Percentiles rank a stretch among this genome's conserved stretches.
phyloP scores from a whole-genome alignment of 2,329 filamentous ascomycete species.

The Ophiocordyceps camponoti-rufipedis region DNA sequence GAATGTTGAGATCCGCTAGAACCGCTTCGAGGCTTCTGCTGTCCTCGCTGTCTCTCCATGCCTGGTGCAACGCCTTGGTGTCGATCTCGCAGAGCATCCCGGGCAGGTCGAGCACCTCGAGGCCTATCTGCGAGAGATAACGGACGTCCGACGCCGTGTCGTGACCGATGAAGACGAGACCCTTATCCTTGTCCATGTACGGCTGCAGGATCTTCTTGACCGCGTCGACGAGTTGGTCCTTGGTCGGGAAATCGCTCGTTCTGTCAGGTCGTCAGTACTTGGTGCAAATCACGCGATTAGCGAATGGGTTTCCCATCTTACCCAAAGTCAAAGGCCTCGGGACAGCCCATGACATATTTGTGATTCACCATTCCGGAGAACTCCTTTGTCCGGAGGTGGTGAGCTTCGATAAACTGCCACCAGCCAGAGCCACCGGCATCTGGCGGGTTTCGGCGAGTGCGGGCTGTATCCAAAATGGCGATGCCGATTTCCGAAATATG shows the following conservation, averaged over 20 bases:
- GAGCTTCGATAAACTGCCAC: constrained; percentile 45
- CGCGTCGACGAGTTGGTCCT: constrained; percentile 13
- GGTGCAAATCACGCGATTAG: neutral
- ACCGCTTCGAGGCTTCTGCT: constrained; percentile 39
- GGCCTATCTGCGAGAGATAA: constrained; percentile 48
- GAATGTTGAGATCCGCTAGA: constrained; percentile 44
- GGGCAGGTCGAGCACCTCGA: constrained; percentile 33
- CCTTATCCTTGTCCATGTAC: constrained; percentile 15
- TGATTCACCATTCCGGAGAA: constrained; percentile 46
- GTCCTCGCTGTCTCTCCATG: constrained; percentile 34
- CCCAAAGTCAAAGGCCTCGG: constrained; percentile 61
- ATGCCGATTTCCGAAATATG: constrained; percentile 76
- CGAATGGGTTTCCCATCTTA: constrained; percentile 19
- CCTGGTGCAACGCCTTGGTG: constrained; percentile 52
- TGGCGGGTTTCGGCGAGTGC: constrained; percentile 34
- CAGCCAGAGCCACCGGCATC: constrained; percentile 46
- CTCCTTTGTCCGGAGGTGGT: constrained; percentile 65
- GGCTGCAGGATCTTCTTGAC: constrained; percentile 19
- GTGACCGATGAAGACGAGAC: constrained; percentile 66
- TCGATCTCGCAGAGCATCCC: constrained; percentile 49
- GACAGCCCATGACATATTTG: constrained; percentile 52
- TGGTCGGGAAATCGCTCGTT: constrained; percentile 20
- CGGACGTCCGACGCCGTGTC: constrained; percentile 48
- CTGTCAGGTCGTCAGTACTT: constrained; percentile 9
- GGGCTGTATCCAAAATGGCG: constrained; percentile 54